phyloP scores from a whole-genome alignment of 768 basidiomycete genomes.

The Mycena haematopus region DNA sequence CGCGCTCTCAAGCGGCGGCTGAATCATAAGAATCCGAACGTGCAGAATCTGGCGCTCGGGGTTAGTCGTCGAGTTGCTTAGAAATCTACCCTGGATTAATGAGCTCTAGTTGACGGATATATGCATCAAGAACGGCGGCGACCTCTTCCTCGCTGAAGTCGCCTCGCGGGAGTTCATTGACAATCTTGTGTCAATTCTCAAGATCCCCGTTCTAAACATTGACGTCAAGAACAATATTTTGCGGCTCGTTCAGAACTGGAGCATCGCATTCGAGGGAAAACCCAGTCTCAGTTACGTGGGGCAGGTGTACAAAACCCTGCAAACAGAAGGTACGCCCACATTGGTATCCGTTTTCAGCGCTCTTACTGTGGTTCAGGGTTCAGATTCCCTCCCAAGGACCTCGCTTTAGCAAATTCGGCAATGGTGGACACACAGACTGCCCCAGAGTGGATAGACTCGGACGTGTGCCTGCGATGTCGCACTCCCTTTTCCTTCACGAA shows the following conservation, averaged over 20 bases:
- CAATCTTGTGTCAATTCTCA: slow-evolving; percentile 89
- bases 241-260: slow-evolving; percentile 91
- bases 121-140: slow-evolving; percentile 97
- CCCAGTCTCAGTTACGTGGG: slow-evolving; percentile 73
- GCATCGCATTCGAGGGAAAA: slow-evolving; percentile 86
- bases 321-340: slow-evolving; percentile 64
- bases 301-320: slow-evolving; percentile 80
- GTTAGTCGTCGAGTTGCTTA: slow-evolving; percentile 53
- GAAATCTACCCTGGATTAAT: slow-evolving; percentile 15
- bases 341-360: slow-evolving; percentile 9
- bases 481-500: slow-evolving; percentile 93
- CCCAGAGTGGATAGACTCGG: slow-evolving; percentile 97
- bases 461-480: slow-evolving; percentile 92
- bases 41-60: slow-evolving; percentile 84
- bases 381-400: slow-evolving; percentile 84
- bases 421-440: slow-evolving; percentile 93
- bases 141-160: slow-evolving; percentile 84
- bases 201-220: slow-evolving; percentile 73
- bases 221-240: slow-evolving; percentile 86
- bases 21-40: slow-evolving; percentile 95
- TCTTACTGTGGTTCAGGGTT: slow-evolving; percentile 56
- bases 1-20: slow-evolving; percentile 86
- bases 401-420: slow-evolving; percentile 69
- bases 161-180: slow-evolving; percentile 93
- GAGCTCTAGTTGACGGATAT: slow-evolving; percentile 77